A percentile compares a stretch with the other conserved stretches of the same genome.
phyloP scores from a whole-genome alignment of 2,329 filamentous ascomycete genomes.

The Penicillium sp. region DNA sequence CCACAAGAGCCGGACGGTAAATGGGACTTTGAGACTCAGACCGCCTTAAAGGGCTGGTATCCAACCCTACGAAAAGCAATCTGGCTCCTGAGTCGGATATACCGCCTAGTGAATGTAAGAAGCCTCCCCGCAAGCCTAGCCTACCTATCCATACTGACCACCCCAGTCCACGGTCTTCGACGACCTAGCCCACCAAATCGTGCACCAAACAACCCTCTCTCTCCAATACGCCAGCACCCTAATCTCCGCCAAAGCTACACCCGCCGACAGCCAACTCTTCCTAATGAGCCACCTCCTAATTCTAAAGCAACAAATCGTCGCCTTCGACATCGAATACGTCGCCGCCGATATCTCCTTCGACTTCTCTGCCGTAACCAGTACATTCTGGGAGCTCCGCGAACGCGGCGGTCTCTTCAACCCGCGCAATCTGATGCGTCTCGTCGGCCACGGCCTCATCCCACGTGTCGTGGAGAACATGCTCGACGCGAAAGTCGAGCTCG shows the following conservation, averaged over 20 bases:
- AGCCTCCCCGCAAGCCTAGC: neutral
- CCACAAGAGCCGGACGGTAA: constrained; percentile 44
- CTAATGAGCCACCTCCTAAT: constrained; percentile 92
- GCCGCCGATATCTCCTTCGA: constrained; percentile 65
- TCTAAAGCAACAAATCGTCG: constrained; percentile 92
- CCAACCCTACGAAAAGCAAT: constrained; percentile 66
- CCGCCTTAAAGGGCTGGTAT: constrained; percentile 61
- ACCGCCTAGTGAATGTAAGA: constrained; percentile 64
- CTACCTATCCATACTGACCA: constrained; percentile 13
- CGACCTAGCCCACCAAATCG: constrained; percentile 74
- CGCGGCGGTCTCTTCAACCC: constrained; percentile 66
- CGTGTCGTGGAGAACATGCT: constrained; percentile 70
- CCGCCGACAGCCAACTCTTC: constrained; percentile 79
- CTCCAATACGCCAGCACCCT: constrained; percentile 72
- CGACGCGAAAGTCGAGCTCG: constrained; percentile 67
- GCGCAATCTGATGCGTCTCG: constrained; percentile 58
- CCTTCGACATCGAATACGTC: constrained; percentile 84
- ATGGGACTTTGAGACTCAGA: constrained; percentile 57
- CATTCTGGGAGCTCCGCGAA: constrained; percentile 66
- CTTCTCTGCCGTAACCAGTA: constrained; percentile 63
- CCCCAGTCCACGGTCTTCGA: constrained; percentile 64
- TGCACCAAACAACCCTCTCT: constrained; percentile 83
- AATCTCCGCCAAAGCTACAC: constrained; percentile 62
- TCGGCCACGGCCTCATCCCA: constrained; percentile 58
- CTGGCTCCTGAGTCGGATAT: constrained; percentile 67